Evolutionary conservation across 345 rosid genomes (phyloP).

Genomic region (Excoecaria agallocha): DNA sequence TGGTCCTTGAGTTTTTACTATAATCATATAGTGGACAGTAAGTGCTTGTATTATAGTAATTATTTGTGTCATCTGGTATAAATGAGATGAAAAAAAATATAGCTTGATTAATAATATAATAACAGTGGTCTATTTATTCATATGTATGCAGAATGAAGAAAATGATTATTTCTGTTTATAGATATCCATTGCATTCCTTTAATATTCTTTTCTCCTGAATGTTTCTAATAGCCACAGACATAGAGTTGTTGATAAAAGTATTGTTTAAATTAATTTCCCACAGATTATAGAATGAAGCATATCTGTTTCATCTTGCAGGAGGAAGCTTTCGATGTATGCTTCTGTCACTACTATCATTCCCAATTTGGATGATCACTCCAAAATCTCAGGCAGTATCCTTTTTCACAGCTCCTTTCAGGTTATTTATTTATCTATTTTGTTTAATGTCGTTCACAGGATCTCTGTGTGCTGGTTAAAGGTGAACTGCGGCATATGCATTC

Average conservation of each 20-base stretch:
- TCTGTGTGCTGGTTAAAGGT: not conserved
- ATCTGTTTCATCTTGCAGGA: slow-evolving; percentile 51
- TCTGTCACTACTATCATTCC: slow-evolving; percentile 79
- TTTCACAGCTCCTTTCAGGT: not conserved
- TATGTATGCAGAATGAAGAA: not conserved
- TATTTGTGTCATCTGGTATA: not conserved
- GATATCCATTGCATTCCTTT: not conserved
- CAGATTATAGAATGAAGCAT: not conserved
- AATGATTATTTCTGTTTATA: not conserved
- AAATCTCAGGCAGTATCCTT: slow-evolving; percentile 85
- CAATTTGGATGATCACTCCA: slow-evolving; percentile 51
- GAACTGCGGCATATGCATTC: slow-evolving; percentile 1
- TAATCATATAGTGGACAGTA: not conserved
- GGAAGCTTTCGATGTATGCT: slow-evolving; percentile 82
- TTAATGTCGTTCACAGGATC: not conserved
- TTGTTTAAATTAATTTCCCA: not conserved
- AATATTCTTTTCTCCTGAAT: not conserved
- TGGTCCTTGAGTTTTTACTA: not conserved
- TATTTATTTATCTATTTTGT: not conserved
- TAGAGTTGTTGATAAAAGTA: not conserved
- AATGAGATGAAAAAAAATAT: not conserved
- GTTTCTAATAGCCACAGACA: not conserved
- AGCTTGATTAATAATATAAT: not conserved
- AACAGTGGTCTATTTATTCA: not conserved
- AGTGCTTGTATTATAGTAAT: not conserved